These are phyloP conservation scores for Thinopyrum elongatum DNA, from an alignment of 176 grass and related monocot genomes.

Conservation along the genomic window DNA sequence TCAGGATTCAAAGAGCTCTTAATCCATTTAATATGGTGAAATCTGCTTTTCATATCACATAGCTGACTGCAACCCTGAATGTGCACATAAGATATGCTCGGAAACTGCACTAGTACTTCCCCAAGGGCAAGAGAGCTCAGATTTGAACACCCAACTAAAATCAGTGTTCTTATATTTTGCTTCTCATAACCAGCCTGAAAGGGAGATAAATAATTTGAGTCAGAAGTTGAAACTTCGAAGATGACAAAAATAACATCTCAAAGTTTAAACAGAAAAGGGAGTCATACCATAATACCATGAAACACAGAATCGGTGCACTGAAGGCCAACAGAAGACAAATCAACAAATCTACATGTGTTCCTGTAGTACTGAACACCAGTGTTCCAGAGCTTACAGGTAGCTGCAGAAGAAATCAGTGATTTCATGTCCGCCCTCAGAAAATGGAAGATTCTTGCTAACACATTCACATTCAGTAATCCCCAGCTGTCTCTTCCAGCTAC, in stretches of 20 bases:
- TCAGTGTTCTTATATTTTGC: constrained; percentile 70
- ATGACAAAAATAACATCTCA: constrained; percentile 28
- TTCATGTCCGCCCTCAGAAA: constrained; percentile 80
- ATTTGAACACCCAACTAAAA: constrained; percentile 75
- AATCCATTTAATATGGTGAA: constrained; percentile 83
- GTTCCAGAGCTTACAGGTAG: constrained; percentile 78
- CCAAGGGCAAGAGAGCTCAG: constrained; percentile 64
- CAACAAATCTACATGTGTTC: constrained; percentile 57
- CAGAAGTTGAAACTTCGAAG: constrained; percentile 28
- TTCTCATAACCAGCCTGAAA: constrained; percentile 83
- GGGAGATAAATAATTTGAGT: constrained; percentile 34
- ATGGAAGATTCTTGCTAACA: constrained; percentile 91
- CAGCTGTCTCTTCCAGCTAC: constrained; percentile 49
- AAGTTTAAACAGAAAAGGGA: constrained; percentile 25
- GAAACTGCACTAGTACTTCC: constrained; percentile 62
- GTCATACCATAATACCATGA: constrained; percentile 67
- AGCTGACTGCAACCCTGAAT: constrained; percentile 88
- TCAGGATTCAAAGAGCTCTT: constrained; percentile 47
- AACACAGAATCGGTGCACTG: constrained; percentile 80
- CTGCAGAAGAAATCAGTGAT: constrained; percentile 82
- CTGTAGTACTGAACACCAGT: constrained; percentile 66
- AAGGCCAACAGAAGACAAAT: constrained; percentile 76
- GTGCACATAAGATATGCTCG: constrained; percentile 64
- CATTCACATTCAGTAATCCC: constrained; percentile 52
- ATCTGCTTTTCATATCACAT: constrained; percentile 72